Percentiles rank a stretch among this genome's conserved stretches.
Evolutionary conservation across 2,329 filamentous ascomycete species (phyloP).

Genomic region (Claviceps sp.): DNA sequence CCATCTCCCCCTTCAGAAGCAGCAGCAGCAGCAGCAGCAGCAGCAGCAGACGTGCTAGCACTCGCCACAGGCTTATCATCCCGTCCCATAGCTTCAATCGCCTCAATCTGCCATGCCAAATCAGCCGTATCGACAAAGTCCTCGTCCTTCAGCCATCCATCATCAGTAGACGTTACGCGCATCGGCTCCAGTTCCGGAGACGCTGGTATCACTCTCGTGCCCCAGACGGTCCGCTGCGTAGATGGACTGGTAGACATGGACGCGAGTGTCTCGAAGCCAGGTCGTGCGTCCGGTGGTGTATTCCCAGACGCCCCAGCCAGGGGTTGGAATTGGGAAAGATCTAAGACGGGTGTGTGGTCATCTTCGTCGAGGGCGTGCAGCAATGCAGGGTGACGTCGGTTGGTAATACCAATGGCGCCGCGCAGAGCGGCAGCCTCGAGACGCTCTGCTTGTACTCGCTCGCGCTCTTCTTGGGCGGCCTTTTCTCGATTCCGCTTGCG

Average conservation of each 20-base stretch:
- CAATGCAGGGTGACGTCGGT: constrained; percentile 17
- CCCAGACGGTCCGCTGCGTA: constrained; percentile 74
- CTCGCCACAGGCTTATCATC: constrained; percentile 9
- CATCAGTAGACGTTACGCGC: constrained; percentile 32
- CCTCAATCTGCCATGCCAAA: constrained; percentile 44
- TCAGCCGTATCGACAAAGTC: constrained; percentile 54
- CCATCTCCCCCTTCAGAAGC: constrained; percentile 4
- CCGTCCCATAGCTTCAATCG: constrained; percentile 28
- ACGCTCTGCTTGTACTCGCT: constrained; percentile 68
- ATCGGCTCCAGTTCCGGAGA: constrained; percentile 40
- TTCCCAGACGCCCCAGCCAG: constrained; percentile 36
- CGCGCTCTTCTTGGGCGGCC: constrained; percentile 73
- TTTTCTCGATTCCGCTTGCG: constrained; percentile 72
- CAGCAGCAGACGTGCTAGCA: constrained; percentile 6
- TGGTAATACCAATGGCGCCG: constrained; percentile 25
- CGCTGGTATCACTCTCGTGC: constrained; percentile 56
- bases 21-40: constrained; percentile 7
- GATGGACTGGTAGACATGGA: constrained; percentile 72
- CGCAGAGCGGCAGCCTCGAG: constrained; percentile 59
- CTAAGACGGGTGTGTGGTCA: constrained; percentile 24
- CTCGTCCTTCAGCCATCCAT: constrained; percentile 80
- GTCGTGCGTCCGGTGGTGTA: constrained; percentile 42
- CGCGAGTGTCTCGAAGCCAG: constrained; percentile 55
- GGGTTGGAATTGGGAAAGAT: constrained; percentile 52
- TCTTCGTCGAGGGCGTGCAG: constrained; percentile 25